Percentiles rank a stretch among this genome's conserved stretches.
These are phyloP conservation scores for Puccinia horiana DNA, from an alignment of 1,284 basidiomycete genomes.

Conservation along the genomic window DNA sequence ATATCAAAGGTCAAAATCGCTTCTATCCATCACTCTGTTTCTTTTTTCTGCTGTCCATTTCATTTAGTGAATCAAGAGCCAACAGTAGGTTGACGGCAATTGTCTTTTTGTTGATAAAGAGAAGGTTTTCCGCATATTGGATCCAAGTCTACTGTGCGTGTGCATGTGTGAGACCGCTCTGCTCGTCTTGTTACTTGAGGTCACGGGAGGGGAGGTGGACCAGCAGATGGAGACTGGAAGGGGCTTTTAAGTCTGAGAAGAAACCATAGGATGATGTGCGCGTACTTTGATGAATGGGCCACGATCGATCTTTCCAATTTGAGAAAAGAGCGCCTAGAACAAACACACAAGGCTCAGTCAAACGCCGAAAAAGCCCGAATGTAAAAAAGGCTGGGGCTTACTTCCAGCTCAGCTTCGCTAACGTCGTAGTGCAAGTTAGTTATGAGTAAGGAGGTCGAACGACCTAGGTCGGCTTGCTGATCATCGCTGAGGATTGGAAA, in stretches of 20 bases:
- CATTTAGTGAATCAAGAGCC: too few species aligned
- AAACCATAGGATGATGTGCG: slow-evolving; percentile 27
- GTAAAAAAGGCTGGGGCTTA: neutral
- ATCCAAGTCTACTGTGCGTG: neutral
- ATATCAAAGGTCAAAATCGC: neutral
- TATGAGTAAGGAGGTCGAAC: slow-evolving; percentile 35
- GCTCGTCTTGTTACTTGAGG: neutral
- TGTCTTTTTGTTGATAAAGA: neutral
- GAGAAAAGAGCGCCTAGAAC: slow-evolving; percentile 34
- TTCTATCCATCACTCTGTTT: neutral
- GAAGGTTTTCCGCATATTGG: neutral
- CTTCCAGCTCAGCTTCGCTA: slow-evolving; percentile 46
- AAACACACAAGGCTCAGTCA: neutral
- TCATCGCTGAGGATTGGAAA: neutral
- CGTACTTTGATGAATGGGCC: slow-evolving; percentile 49
- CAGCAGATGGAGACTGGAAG: neutral
- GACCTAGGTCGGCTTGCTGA: neutral
- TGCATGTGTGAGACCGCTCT: neutral
- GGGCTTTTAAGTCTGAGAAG: neutral
- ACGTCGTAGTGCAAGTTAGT: slow-evolving; percentile 45
- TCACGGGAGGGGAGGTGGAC: neutral
- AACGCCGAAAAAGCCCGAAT: neutral
- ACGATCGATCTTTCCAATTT: slow-evolving; percentile 43
- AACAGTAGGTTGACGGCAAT: too few species aligned
- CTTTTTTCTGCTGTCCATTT: neutral